These are phyloP conservation scores for Magnusiomyces tetraspermus DNA, from an alignment of 1,139 yeast genomes.

Conservation along the genomic window DNA sequence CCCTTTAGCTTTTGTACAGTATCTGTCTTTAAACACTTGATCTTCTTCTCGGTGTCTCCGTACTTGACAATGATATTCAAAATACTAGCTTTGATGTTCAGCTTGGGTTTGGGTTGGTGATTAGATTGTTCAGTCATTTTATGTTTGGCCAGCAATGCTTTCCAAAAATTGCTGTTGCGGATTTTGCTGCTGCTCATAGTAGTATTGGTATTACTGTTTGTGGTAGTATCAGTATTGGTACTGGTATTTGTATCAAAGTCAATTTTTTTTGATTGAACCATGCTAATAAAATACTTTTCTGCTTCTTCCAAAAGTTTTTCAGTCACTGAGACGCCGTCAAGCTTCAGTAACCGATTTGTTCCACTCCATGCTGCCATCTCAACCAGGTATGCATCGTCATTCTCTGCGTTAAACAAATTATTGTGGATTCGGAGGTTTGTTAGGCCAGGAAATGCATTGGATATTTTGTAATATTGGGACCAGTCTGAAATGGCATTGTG, in stretches of 20 bases:
- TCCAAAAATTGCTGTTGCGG: too few relatives aligned
- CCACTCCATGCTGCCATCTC: slow-evolving; percentile 43
- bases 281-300: slow-evolving; percentile 56
- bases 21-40: slow-evolving; percentile 19
- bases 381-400: slow-evolving; percentile 20
- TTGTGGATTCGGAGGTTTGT: slow-evolving; percentile 38
- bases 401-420: too few relatives aligned
- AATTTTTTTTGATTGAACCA: slow-evolving; percentile 35
- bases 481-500: slow-evolving; percentile 38
- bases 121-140: slow-evolving; percentile 21
- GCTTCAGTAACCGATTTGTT: slow-evolving; percentile 26
- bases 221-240: too few relatives aligned
- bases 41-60: slow-evolving; percentile 9
- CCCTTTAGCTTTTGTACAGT: slow-evolving; percentile 22
- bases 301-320: slow-evolving; percentile 48
- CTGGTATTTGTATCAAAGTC: slow-evolving; percentile 26
- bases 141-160: slow-evolving; percentile 24
- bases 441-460: slow-evolving; percentile 34
- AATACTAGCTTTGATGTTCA: slow-evolving; percentile 15
- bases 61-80: slow-evolving; percentile 9
- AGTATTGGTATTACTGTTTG: too few relatives aligned
- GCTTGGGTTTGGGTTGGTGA: slow-evolving; percentile 6
- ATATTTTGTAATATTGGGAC: slow-evolving; percentile 41
- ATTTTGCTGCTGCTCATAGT: too few relatives aligned
- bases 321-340: slow-evolving; percentile 51